These are phyloP conservation scores for Bromus sterilis DNA, from an alignment of 176 grass and related monocot species.

Conservation along the genomic window DNA sequence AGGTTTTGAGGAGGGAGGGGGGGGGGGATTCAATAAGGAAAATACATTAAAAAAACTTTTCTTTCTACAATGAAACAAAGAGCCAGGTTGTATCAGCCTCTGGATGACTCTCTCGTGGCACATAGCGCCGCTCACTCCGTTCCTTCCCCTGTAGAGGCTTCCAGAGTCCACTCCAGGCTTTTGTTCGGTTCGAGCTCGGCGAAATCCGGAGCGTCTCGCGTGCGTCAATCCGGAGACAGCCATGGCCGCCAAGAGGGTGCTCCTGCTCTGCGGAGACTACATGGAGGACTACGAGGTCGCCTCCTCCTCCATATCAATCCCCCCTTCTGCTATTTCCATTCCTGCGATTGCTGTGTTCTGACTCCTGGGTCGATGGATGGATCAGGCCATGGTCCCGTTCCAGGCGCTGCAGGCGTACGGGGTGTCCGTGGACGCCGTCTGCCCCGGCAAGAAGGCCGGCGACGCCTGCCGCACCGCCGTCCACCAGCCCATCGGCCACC, in stretches of 20 bases:
- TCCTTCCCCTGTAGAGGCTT: neutral
- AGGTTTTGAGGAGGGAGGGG: too few relatives aligned
- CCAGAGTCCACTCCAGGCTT: neutral
- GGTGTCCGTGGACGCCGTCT: slow-evolving; percentile 64
- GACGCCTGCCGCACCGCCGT: slow-evolving; percentile 80
- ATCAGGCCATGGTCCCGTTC: slow-evolving; percentile 88
- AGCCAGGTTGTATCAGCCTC: too few relatives aligned
- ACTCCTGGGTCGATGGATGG: slow-evolving; percentile 18
- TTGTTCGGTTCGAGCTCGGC: neutral
- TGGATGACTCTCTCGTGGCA: slow-evolving; percentile 28
- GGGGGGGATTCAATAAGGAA: too few relatives aligned
- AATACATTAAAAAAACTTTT: too few relatives aligned
- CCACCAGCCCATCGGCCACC: slow-evolving; percentile 45
- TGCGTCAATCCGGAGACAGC: too few relatives aligned
- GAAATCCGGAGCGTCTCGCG: neutral
- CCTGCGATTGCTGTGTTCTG: neutral
- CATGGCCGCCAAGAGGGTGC: slow-evolving; percentile 72
- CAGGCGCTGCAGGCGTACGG: slow-evolving; percentile 94
- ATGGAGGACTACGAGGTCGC: slow-evolving; percentile 87
- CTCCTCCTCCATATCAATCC: neutral
- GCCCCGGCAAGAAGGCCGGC: slow-evolving; percentile 87
- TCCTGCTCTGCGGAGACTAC: slow-evolving; percentile 89
- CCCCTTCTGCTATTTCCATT: neutral
- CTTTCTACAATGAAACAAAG: too few relatives aligned
- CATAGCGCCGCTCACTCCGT: neutral